Conservation (phyloP, 345 rosid genomes). For the Rhizophora apiculata region DNA sequence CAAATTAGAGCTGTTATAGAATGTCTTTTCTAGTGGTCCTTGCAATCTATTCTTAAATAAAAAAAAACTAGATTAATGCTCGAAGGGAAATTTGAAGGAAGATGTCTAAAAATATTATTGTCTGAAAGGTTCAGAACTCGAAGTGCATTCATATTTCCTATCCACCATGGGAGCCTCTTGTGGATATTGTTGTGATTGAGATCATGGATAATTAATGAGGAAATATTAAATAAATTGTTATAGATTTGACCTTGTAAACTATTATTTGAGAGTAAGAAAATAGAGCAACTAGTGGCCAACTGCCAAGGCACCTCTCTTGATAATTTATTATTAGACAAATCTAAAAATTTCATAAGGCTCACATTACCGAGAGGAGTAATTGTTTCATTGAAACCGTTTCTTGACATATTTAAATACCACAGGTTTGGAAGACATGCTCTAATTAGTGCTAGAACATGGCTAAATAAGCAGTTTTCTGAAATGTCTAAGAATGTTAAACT, state of each 20-base stretch:
- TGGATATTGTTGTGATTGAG: not conserved
- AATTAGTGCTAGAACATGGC: not conserved
- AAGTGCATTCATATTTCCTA: not conserved
- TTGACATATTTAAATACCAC: not conserved
- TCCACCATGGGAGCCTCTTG: not conserved
- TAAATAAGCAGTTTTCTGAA: no score
- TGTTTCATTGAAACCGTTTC: not conserved
- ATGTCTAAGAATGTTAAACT: not conserved
- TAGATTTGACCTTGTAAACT: conserved; percentile 21
- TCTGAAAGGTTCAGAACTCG: not conserved
- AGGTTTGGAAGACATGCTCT: not conserved
- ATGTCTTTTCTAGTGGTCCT: not conserved
- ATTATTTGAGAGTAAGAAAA: not conserved
- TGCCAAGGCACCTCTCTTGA: conserved; percentile 11
- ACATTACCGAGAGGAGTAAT: conserved; percentile 1
- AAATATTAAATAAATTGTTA: not conserved
- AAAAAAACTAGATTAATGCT: not conserved
- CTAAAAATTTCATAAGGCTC: not conserved
- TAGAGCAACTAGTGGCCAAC: not conserved
- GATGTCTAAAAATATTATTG: not conserved
- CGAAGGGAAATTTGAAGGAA: conserved; percentile 5
- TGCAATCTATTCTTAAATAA: conserved; percentile 5
- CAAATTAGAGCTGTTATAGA: not conserved
- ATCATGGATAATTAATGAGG: not conserved
- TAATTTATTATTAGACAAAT: conserved; percentile 22